A percentile compares a stretch with the other conserved stretches of the same genome.
Evolutionary conservation across 2,329 filamentous ascomycete genomes (phyloP).

Genomic region (Ascocoryne sarcoides): DNA sequence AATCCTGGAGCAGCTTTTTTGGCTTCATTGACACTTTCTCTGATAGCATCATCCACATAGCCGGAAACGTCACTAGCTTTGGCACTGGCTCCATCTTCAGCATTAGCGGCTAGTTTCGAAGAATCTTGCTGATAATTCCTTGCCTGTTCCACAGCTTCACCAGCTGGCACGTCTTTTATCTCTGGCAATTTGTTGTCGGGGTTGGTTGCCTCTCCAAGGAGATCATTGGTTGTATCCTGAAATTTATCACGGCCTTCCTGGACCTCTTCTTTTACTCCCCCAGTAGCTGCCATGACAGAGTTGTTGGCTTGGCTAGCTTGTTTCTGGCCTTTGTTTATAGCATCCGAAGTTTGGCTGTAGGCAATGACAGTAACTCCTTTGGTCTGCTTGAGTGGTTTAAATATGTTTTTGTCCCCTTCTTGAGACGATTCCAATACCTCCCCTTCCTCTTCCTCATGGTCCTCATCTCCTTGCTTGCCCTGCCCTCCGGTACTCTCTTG

Average conservation of each 20-base stretch:
- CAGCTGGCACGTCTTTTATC: not conserved
- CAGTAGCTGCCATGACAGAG: not conserved
- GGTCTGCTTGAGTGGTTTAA: not conserved
- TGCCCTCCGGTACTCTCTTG: not conserved
- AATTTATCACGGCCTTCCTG: not conserved
- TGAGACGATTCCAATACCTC: not conserved
- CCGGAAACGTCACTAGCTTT: no score
- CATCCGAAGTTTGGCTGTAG: no score
- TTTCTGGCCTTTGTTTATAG: not conserved
- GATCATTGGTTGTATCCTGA: not conserved
- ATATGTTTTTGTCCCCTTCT: conserved; percentile 1
- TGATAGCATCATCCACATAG: no score
- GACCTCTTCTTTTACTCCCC: not conserved
- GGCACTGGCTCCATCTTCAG: not conserved
- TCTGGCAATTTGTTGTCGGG: not conserved
- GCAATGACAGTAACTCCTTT: not conserved
- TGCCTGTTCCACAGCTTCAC: not conserved
- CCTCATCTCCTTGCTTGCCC: conserved; percentile 1
- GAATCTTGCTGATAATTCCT: not conserved
- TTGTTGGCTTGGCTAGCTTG: not conserved
- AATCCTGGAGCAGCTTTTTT: not conserved
- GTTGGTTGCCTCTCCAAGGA: not conserved
- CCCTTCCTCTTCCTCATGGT: not conserved
- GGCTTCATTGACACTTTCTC: no score
- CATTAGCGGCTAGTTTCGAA: no score